Percentiles rank a stretch among this genome's conserved stretches.
Evolutionary conservation across 495 filamentous ascomycete genomes (phyloP).

Genomic region (Lophium mytilinum): DNA sequence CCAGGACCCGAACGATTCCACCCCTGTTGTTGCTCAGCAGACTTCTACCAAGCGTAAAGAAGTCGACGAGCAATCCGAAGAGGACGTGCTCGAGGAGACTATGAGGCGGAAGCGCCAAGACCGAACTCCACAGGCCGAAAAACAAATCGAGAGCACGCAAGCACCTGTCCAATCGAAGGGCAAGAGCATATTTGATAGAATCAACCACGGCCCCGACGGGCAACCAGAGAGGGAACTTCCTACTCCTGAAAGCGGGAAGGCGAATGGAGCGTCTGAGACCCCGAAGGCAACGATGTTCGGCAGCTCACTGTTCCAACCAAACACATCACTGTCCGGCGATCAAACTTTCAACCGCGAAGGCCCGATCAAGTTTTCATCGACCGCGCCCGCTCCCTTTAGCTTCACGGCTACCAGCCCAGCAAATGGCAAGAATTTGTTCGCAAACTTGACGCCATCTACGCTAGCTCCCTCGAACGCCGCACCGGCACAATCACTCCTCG

Average conservation of each 20-base stretch:
- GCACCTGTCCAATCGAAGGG: neutral
- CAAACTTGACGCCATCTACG: neutral
- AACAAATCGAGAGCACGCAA: neutral
- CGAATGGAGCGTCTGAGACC: neutral
- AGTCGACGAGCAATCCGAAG: neutral
- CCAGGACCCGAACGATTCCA: neutral
- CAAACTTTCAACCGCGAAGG: constrained; percentile 20
- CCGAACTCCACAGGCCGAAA: neutral
- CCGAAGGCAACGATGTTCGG: neutral
- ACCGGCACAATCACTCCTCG: neutral
- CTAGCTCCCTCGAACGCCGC: neutral
- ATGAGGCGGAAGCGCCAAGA: neutral
- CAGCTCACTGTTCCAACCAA: neutral
- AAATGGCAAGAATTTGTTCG: neutral
- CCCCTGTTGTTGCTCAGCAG: neutral
- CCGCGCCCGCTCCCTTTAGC: constrained; percentile 1
- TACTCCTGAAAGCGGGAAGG: neutral
- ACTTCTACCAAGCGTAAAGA: neutral
- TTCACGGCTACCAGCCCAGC: constrained; percentile 7
- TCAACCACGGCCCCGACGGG: neutral
- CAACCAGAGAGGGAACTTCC: neutral
- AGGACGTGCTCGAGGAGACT: neutral
- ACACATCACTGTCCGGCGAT: constrained; percentile 4
- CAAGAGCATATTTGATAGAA: neutral
- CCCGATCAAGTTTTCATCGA: constrained; percentile 21